Conservation (phyloP, 345 rosid species). For the Eutrema japonicum region DNA sequence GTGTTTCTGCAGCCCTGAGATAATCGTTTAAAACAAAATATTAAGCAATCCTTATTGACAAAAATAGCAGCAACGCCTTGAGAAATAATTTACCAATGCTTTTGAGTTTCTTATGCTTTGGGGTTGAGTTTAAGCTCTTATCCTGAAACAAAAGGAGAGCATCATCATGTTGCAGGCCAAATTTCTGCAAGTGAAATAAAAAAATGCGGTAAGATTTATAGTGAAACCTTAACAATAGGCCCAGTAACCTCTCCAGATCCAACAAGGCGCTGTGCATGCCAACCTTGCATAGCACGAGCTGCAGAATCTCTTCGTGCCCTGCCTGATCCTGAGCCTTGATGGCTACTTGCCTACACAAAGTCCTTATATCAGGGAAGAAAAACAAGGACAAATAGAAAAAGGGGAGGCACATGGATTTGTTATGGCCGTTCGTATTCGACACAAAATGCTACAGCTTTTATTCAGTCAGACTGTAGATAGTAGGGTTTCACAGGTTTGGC, state of each 20-base stretch:
- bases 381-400: neutral
- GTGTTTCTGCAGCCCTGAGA: slow-evolving; percentile 62
- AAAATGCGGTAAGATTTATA: slow-evolving; percentile 12
- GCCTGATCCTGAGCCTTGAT: slow-evolving; percentile 65
- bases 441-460: slow-evolving; percentile 15
- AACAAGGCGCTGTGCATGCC: slow-evolving; percentile 74
- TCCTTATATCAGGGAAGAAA: slow-evolving; percentile 7
- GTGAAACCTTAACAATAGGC: slow-evolving; percentile 54
- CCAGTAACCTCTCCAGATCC: slow-evolving; percentile 71
- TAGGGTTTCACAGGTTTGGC: slow-evolving; percentile 15
- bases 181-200: slow-evolving; percentile 15
- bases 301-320: slow-evolving; percentile 81
- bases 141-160: slow-evolving; percentile 49
- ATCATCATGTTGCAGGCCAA: slow-evolving; percentile 11
- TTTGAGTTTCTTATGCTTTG: slow-evolving; percentile 74
- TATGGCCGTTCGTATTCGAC: neutral
- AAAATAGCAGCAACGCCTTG: slow-evolving; percentile 25
- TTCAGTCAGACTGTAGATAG: slow-evolving; percentile 13
- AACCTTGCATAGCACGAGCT: slow-evolving; percentile 92
- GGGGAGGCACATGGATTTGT: slow-evolving; percentile 3
- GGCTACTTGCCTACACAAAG: slow-evolving; percentile 52
- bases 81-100: slow-evolving; percentile 57
- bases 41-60: slow-evolving; percentile 19
- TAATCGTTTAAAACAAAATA: slow-evolving; percentile 31
- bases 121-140: slow-evolving; percentile 52